A percentile compares a stretch with the other conserved stretches of the same genome.
Evolutionary conservation across 352 stramenopile genomes (phyloP).

Genomic region (Phytophthora pistaciae): DNA sequence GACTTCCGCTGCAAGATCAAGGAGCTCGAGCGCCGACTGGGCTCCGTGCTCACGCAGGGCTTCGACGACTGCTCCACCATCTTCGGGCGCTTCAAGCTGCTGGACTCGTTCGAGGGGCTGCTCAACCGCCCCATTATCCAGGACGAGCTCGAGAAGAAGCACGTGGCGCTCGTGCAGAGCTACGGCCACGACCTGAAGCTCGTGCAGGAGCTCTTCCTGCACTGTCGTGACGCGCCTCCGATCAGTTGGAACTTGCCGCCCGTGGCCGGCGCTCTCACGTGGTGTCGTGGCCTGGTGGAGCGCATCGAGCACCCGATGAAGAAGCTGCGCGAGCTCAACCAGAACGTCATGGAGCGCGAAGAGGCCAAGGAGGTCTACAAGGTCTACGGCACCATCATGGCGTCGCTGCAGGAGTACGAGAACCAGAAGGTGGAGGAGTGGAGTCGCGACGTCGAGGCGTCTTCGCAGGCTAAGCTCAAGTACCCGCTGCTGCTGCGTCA

Average conservation of each 20-base stretch:
- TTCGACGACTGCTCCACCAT: slow-evolving; percentile 98
- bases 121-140: slow-evolving; percentile 97
- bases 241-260: slow-evolving; percentile 97
- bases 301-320: slow-evolving; percentile 97
- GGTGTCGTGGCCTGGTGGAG: slow-evolving; percentile 96
- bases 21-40: slow-evolving; percentile 97
- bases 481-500: slow-evolving; percentile 94
- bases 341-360: slow-evolving; percentile 97
- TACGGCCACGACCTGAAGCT: slow-evolving; percentile 97
- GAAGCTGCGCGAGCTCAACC: slow-evolving; percentile 96
- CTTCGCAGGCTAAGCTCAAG: slow-evolving; percentile 96
- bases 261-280: slow-evolving; percentile 95
- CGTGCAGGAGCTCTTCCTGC: slow-evolving; percentile 97
- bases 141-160: slow-evolving; percentile 98
- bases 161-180: slow-evolving; percentile 96
- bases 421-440: slow-evolving; percentile 98
- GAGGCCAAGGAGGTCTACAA: slow-evolving; percentile 99
- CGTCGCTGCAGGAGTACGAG: slow-evolving; percentile 97
- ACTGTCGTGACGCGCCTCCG: slow-evolving; percentile 93
- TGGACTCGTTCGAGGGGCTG: slow-evolving; percentile 97
- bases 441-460: slow-evolving; percentile 95
- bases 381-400: slow-evolving; percentile 96
- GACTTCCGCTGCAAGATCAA: slow-evolving; percentile 98
- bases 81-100: slow-evolving; percentile 97
- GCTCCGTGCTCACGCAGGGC: slow-evolving; percentile 96